Evolutionary conservation across 768 basidiomycete species (phyloP).

Genomic region (Pilatotrama ljubarskyi): DNA sequence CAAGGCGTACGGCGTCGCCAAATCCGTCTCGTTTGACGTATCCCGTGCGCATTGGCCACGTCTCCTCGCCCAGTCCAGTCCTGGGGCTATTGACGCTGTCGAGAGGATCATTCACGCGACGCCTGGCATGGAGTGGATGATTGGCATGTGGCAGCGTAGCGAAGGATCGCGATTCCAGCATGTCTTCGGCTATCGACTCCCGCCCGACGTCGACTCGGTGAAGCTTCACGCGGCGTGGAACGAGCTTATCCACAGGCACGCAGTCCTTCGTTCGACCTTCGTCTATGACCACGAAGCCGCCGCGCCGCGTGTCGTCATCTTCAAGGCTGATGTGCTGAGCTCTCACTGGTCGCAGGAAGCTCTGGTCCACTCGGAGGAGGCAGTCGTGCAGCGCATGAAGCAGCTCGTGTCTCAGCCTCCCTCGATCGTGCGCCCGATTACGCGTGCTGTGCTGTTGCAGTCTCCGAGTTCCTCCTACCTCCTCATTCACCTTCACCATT

Average conservation of each 20-base stretch:
- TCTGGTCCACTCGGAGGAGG: conserved; percentile 5
- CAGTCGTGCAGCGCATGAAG: conserved; percentile 27
- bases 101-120: conserved; percentile 27
- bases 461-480: conserved; percentile 23
- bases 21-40: neutral
- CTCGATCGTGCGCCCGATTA: conserved; percentile 23
- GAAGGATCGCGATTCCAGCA: conserved; percentile 43
- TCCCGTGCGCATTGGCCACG: conserved; percentile 7
- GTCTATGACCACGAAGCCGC: conserved; percentile 24
- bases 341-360: conserved; percentile 7
- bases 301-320: conserved; percentile 30
- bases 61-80: neutral
- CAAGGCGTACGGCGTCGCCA: neutral
- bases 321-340: conserved; percentile 21
- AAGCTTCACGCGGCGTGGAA: conserved; percentile 40
- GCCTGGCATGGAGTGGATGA: conserved; percentile 38
- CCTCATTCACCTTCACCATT: conserved; percentile 44
- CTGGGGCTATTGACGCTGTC: conserved; percentile 9
- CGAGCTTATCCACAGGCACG: conserved; percentile 35
- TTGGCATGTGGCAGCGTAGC: conserved; percentile 48
- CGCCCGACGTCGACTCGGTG: conserved; percentile 29
- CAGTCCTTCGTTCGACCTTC: conserved; percentile 47
- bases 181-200: conserved; percentile 43
- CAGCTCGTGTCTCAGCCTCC: conserved; percentile 26
- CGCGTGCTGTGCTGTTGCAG: conserved; percentile 26